Percentiles rank a stretch among this genome's conserved stretches.
Evolutionary conservation across 306 rosid genomes (phyloP).

Genomic region (Cucumis sativus): Cucumber_9930_V3 NC_026656.2:14880001-14880500

Average conservation of each 20-base stretch:
- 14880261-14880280: not conserved
- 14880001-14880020: no score
- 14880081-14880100: no score
- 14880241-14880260: not conserved
- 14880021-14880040: no score
- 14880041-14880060: no score
- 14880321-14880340: not conserved
- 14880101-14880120: no score
- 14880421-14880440: no score
- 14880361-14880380: not conserved
- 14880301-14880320: not conserved
- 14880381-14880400: not conserved
- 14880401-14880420: no score
- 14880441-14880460: no score
- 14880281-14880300: not conserved
- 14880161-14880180: not conserved
- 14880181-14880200: conserved; percentile 3
- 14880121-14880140: not conserved
- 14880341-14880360: not conserved
- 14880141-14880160: not conserved
- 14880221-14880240: not conserved
- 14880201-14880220: not conserved
- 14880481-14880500: no score
- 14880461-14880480: no score
- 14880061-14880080: no score